Percentiles rank a stretch among this genome's conserved stretches.
These are phyloP conservation scores for Trypanosomatidae sp. DNA, from an alignment of 208 protist species.

Conservation along the genomic window DNA sequence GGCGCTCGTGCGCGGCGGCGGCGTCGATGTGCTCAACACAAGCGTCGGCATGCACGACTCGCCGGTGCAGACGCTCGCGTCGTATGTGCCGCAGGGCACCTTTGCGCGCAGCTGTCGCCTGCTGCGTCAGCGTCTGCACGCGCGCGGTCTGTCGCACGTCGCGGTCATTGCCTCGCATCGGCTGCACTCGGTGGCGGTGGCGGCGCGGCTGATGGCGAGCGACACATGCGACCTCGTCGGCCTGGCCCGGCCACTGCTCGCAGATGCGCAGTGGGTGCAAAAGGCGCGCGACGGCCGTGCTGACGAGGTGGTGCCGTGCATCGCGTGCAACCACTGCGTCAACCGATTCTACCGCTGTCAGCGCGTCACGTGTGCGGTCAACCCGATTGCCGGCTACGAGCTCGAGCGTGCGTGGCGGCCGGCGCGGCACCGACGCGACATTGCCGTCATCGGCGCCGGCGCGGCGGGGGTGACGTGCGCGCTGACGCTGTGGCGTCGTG, in stretches of 20 bases:
- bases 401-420: constrained; percentile 41
- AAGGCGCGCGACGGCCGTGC: constrained; percentile 50
- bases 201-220: constrained; percentile 51
- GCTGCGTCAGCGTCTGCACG: constrained; percentile 32
- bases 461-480: constrained; percentile 84
- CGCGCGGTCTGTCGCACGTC: constrained; percentile 15
- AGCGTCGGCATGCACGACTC: constrained; percentile 94
- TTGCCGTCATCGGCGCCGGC: constrained; percentile 88
- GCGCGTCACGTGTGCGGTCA: constrained; percentile 84
- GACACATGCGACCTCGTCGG: constrained; percentile 85
- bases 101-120: constrained; percentile 70
- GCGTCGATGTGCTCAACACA: constrained; percentile 87
- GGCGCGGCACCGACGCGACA: constrained; percentile 33
- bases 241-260: constrained; percentile 82
- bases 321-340: constrained; percentile 93
- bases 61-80: constrained; percentile 87
- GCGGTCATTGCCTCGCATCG: constrained; percentile 88
- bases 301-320: constrained; percentile 85
- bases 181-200: constrained; percentile 76
- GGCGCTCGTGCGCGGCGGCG: constrained; percentile 56
- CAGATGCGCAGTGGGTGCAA: constrained; percentile 81
- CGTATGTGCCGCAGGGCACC: constrained; percentile 79
- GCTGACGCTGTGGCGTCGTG: constrained; percentile 79
- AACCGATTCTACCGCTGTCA: constrained; percentile 86
- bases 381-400: constrained; percentile 87